Evolutionary conservation across 1,139 yeast genomes (phyloP), one percentile per base, ranked within the genome.

Genomic region (Blastobotrys persicus): DNA sequence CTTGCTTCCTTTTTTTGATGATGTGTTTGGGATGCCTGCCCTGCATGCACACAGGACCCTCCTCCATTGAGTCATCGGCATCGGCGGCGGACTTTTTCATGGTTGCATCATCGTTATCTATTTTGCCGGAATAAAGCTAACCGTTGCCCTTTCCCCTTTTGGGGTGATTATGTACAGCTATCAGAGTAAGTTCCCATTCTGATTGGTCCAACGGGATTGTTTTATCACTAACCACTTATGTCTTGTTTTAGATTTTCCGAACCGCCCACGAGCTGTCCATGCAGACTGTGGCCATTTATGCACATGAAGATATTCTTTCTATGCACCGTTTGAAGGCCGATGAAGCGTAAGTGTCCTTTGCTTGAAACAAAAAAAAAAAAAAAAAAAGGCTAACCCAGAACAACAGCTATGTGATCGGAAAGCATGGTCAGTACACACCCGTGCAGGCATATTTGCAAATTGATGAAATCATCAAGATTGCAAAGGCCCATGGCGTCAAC

Each of bases 231-330:
- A 37, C 18, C 41, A 37, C 41, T 7, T 16, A 16, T 37, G 41
- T 14, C 20, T 37, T 17, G 18, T 34, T 49, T 77, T 44, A 60
- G 63, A 82, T 92, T 67, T 94, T 92, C 73, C 81, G 98, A 73
- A 85, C 98, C 32, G 98, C 98, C 54, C 98, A 94, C 73, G 98
- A 94, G 70, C 77, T 92, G 65, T 86, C 96, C 39, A 88, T 94
- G 96, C 91, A 87, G 65, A 92, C 99, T 0, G 98, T 92, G 48
- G 98, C 98, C 45, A 85, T 94, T 64, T 94, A 89, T 69, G 91
- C 98, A 42, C 95, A 91, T 68, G 98, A 92, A 71, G 99, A 92
- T 70, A 76, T 96, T 59, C 76, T 94, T 63, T 86, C 96, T 20
- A 88, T 89, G 91, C 98, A 92, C 73, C 78, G 98, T 64, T 77